These are phyloP conservation scores for Aspergillus leporis DNA, from an alignment of 495 filamentous ascomycete genomes.

Conservation along the genomic window DNA sequence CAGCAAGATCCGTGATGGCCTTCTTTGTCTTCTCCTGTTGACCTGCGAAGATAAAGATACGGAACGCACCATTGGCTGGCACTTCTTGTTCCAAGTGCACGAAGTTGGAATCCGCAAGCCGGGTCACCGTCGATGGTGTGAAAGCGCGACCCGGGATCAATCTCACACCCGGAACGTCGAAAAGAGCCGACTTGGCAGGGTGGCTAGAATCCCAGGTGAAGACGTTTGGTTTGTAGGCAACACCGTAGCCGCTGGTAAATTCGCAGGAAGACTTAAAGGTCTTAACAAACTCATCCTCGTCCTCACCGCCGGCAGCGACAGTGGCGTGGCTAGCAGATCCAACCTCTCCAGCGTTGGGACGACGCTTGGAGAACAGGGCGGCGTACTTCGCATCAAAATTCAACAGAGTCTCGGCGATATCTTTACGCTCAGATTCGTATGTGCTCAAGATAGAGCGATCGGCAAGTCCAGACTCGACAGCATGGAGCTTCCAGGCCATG, in stretches of 20 bases:
- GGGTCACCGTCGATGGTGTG: slow-evolving; percentile 73
- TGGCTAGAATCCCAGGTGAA: slow-evolving; percentile 75
- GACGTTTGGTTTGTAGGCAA: slow-evolving; percentile 59
- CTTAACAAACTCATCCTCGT: slow-evolving; percentile 63
- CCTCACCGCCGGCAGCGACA: slow-evolving; percentile 24
- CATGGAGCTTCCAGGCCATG: slow-evolving; percentile 79
- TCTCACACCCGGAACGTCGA: slow-evolving; percentile 61
- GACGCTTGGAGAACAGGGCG: slow-evolving; percentile 60
- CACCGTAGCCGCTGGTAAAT: slow-evolving; percentile 66
- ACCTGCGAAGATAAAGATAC: slow-evolving; percentile 82
- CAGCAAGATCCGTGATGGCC: slow-evolving; percentile 68
- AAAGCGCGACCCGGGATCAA: slow-evolving; percentile 70
- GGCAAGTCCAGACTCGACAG: slow-evolving; percentile 62
- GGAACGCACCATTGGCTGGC: slow-evolving; percentile 83
- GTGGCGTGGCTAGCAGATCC: slow-evolving; percentile 44
- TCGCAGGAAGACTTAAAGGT: slow-evolving; percentile 66
- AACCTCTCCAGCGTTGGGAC: slow-evolving; percentile 59
- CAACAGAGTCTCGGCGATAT: slow-evolving; percentile 68
- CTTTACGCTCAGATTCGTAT: slow-evolving; percentile 70
- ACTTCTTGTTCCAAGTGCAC: slow-evolving; percentile 88
- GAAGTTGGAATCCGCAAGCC: slow-evolving; percentile 80
- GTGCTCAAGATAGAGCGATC: slow-evolving; percentile 63
- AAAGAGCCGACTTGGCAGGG: slow-evolving; percentile 67
- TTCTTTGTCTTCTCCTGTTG: slow-evolving; percentile 56
- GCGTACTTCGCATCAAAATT: slow-evolving; percentile 72